Conservation (phyloP, 1,284 basidiomycete genomes). For the Ustilago sp. region DNA sequence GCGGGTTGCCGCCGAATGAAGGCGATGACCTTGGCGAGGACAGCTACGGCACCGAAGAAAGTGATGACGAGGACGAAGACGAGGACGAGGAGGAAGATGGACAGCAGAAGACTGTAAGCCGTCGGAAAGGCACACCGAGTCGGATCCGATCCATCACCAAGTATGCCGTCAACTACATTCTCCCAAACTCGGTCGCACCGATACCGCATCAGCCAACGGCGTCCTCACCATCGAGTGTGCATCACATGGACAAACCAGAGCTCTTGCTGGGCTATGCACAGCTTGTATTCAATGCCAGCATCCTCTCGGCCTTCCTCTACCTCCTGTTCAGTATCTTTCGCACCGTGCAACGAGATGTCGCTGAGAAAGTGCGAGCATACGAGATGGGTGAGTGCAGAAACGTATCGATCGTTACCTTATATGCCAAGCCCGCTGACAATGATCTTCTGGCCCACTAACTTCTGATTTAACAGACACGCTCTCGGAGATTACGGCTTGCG, state of each 20-base stretch:
- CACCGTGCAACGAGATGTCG: constrained; percentile 89
- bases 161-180: constrained; percentile 53
- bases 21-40: constrained; percentile 11
- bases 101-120: constrained; percentile 8
- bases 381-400: constrained; percentile 78
- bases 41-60: constrained; percentile 27
- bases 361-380: constrained; percentile 86
- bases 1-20: constrained; percentile 1
- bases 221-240: constrained; percentile 6
- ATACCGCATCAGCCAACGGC: constrained; percentile 18
- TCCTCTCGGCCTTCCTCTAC: constrained; percentile 86
- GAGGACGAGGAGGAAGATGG: constrained; percentile 28
- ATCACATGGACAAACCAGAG: constrained; percentile 56
- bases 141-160: constrained; percentile 53
- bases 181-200: constrained; percentile 34
- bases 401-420: not conserved
- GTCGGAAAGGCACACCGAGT: constrained; percentile 26
- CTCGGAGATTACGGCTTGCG: constrained; percentile 60
- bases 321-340: constrained; percentile 85
- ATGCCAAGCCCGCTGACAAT: not conserved
- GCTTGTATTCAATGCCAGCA: constrained; percentile 91
- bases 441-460: not conserved
- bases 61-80: constrained; percentile 21
- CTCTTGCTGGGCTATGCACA: constrained; percentile 74
- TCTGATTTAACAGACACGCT: constrained; percentile 47